Evolutionary conservation across 2,329 filamentous ascomycete genomes (phyloP).

Genomic region (Diaporthe sp.): DNA sequence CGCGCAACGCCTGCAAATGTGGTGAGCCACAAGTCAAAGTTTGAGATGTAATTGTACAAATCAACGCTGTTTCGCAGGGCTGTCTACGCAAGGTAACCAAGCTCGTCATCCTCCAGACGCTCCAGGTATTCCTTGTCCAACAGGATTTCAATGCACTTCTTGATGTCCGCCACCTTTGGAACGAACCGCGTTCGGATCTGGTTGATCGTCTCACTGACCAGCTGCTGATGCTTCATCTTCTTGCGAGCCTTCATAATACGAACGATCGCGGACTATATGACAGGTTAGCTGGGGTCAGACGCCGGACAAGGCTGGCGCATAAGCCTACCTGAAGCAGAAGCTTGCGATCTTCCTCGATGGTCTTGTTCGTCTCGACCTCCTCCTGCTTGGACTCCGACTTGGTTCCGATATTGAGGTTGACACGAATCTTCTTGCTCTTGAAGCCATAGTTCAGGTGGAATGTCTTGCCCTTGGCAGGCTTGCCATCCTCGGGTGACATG

Average conservation of each 20-base stretch:
- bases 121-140: constrained; percentile 99
- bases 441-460: constrained; percentile 94
- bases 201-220: constrained; percentile 94
- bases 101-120: constrained; percentile 92
- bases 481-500: constrained; percentile 78
- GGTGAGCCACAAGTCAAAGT: constrained; percentile 11
- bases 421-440: constrained; percentile 98
- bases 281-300: constrained; percentile 39
- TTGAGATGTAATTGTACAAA: constrained; percentile 33
- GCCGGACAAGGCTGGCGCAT: constrained; percentile 20
- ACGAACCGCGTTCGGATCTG: constrained; percentile 95
- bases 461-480: constrained; percentile 81
- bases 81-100: constrained; percentile 89
- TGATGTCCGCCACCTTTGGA: constrained; percentile 95
- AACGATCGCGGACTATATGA: constrained; percentile 89
- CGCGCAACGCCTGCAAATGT: constrained; percentile 23
- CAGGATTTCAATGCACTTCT: constrained; percentile 99
- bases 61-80: constrained; percentile 6
- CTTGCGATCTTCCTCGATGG: constrained; percentile 98
- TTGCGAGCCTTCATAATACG: constrained; percentile 99
- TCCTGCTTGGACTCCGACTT: constrained; percentile 98
- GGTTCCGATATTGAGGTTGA: constrained; percentile 95
- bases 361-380: constrained; percentile 98
- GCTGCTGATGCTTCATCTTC: constrained; percentile 96
- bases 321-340: constrained; percentile 90